Percentiles rank a stretch among this genome's conserved stretches.
phyloP scores from a whole-genome alignment of 2,329 filamentous ascomycete genomes.

The Aspergillus hiratsukae region DNA sequence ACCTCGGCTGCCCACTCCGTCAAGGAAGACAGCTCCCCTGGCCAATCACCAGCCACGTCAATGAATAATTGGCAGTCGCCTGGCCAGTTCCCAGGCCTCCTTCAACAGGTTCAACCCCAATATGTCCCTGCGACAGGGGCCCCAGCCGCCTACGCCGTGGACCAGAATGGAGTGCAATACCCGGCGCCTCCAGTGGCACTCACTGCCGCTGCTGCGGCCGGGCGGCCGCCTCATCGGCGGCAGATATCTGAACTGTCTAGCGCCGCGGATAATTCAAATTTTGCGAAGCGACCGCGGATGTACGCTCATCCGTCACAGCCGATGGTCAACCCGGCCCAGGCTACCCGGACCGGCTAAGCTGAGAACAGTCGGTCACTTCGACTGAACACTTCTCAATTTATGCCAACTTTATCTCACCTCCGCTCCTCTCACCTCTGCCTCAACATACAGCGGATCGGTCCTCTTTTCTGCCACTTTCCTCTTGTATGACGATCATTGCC shows the following conservation, averaged over 20 bases:
- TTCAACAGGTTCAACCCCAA: constrained; percentile 38
- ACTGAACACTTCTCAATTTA: constrained; percentile 2
- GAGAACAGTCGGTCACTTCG: background rate
- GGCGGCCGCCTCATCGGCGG: constrained; percentile 47
- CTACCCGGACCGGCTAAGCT: constrained; percentile 35
- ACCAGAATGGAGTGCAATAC: constrained; percentile 39
- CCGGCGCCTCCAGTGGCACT: constrained; percentile 33
- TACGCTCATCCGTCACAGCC: constrained; percentile 45
- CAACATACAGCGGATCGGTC: background rate
- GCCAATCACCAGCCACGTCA: constrained; percentile 55
- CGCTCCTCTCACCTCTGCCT: background rate
- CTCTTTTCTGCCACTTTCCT: background rate
- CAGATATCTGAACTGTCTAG: constrained; percentile 60
- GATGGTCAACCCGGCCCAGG: constrained; percentile 48
- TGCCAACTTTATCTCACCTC: background rate
- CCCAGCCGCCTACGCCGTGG: constrained; percentile 34
- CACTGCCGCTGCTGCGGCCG: constrained; percentile 23
- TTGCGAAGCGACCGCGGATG: constrained; percentile 57
- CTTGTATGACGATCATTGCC: background rate
- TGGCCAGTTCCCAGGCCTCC: constrained; percentile 53
- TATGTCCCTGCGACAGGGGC: constrained; percentile 39
- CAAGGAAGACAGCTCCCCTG: constrained; percentile 61
- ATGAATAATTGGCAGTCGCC: constrained; percentile 63
- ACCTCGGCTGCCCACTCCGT: constrained; percentile 52
- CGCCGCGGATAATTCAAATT: constrained; percentile 48